Evolutionary conservation across 2,329 filamentous ascomycete species (phyloP), one percentile per base, ranked within the genome.

Genomic region (Stagonosporopsis vannaccii): DNA sequence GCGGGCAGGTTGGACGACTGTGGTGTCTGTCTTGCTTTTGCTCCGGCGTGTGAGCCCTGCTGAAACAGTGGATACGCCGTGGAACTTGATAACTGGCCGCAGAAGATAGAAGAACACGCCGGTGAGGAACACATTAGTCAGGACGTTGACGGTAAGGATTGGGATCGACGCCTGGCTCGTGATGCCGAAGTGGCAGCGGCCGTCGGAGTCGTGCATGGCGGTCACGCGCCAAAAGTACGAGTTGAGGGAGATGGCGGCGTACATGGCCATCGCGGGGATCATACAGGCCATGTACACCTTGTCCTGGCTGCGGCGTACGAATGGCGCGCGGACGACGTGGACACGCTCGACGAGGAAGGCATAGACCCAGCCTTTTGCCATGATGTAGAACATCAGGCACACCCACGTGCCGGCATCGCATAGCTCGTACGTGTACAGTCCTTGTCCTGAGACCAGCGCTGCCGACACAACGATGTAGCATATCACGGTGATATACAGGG

Each of bases 341-440:
- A 73, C 68, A 15, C 77, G 71, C 55, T 79, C 77, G 25, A 77
- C 68, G 6, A 79, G 65, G 58, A 77, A 78, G 12, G 75, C 54
- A 41, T 78, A 77, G 44, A 75, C 65, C 22, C 65, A 40, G 17
- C 65, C 56, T 48, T 78, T 78, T 49, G 61, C 66, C 11, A 56
- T 51, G 17, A 74, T 61, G 53, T 77, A 78, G 53, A 77, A 75
- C 19, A 70, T 64, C 19, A 78, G 58, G 51, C 77, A 78, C 17
- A 74, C 59, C 61, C 74, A 72, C 33, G 75, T 75, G 2, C 68
- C 74, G 13, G 64, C 65, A 12, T 62, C 42, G 51, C 76, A 78
- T 12, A 67, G 58, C 6, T 33, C 28, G 23, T 62, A 51, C 6
- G 62, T 66, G 25, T 61, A 60, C 2, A 76, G 45, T 5, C 68